These are phyloP conservation scores for Nannochloris sp. DNA, from an alignment of 139 green algal genomes.

Conservation along the genomic window DNA sequence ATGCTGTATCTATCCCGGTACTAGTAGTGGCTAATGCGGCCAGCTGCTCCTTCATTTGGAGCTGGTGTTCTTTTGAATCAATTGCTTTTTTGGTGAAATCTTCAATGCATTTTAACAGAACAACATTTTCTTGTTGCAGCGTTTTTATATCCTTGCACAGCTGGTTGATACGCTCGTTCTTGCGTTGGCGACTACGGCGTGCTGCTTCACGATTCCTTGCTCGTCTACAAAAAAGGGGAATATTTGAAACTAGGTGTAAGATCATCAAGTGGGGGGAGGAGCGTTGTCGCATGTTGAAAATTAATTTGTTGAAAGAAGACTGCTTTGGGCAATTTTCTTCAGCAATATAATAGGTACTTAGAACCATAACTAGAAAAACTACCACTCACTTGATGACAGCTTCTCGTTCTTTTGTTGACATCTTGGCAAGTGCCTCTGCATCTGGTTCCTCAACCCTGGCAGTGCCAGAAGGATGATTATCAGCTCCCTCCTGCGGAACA, in stretches of 20 bases:
- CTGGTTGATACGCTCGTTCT: conserved; percentile 8
- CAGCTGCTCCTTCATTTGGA: no score
- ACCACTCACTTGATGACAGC: conserved; percentile 8
- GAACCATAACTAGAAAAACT: background rate
- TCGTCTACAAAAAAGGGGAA: conserved; percentile 6
- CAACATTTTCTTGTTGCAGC: conserved; percentile 21
- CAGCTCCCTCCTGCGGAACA: no score
- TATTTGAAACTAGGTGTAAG: no score
- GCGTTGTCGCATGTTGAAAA: no score
- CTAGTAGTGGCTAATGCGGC: no score
- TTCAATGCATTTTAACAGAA: conserved; percentile 30
- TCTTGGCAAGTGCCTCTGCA: background rate
- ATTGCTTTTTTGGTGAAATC: conserved; percentile 21
- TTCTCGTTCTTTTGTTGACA: conserved; percentile 16
- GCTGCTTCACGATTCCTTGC: conserved; percentile 29
- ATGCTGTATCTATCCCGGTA: no score
- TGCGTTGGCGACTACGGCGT: conserved; percentile 20
- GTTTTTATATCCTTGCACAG: conserved; percentile 5
- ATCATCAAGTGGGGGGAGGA: no score
- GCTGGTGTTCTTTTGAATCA: background rate
- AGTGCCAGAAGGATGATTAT: no score
- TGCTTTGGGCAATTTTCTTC: no score
- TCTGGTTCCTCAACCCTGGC: background rate
- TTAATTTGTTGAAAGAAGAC: no score
- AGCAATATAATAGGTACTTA: background rate